A percentile compares a stretch with the other conserved stretches of the same genome.
These are phyloP conservation scores for Jacaranda copaia DNA, from an alignment of 257 asterid genomes.

Conservation along the genomic window DNA sequence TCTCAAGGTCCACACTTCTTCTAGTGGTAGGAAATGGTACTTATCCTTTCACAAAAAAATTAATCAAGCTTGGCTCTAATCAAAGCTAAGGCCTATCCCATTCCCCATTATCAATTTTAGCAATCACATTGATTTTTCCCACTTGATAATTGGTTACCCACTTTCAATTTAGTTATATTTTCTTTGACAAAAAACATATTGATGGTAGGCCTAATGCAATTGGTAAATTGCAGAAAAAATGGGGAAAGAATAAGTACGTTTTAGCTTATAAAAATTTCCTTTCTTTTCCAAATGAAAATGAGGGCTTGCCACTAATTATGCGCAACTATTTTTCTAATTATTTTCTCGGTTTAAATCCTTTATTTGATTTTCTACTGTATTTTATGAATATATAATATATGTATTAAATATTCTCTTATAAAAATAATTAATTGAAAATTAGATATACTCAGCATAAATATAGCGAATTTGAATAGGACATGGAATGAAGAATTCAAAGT, in stretches of 20 bases:
- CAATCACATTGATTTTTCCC: constrained; percentile 26
- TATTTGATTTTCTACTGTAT: too few relatives aligned
- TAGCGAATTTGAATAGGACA: too few relatives aligned
- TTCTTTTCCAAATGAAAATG: background rate
- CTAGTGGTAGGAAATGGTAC: constrained; percentile 26
- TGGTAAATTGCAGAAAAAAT: background rate
- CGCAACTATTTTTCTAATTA: too few relatives aligned
- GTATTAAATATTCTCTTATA: too few relatives aligned
- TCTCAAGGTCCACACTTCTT: constrained; percentile 40
- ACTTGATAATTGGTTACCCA: background rate
- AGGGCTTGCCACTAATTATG: background rate
- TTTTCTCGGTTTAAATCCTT: too few relatives aligned
- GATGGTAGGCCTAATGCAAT: background rate
- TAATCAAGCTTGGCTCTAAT: background rate
- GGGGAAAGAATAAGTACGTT: background rate
- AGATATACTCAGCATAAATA: too few relatives aligned
- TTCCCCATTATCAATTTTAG: background rate
- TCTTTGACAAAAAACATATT: background rate
- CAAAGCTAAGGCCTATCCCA: background rate
- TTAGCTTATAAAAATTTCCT: background rate
- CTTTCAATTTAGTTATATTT: background rate
- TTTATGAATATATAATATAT: too few relatives aligned
- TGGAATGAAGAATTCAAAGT: too few relatives aligned
- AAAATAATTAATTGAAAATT: too few relatives aligned
- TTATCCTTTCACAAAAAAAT: constrained; percentile 11